A percentile compares a stretch with the other conserved stretches of the same genome.
Evolutionary conservation across 352 stramenopile species (phyloP).

Genomic region (Blastocystis sp.): DNA sequence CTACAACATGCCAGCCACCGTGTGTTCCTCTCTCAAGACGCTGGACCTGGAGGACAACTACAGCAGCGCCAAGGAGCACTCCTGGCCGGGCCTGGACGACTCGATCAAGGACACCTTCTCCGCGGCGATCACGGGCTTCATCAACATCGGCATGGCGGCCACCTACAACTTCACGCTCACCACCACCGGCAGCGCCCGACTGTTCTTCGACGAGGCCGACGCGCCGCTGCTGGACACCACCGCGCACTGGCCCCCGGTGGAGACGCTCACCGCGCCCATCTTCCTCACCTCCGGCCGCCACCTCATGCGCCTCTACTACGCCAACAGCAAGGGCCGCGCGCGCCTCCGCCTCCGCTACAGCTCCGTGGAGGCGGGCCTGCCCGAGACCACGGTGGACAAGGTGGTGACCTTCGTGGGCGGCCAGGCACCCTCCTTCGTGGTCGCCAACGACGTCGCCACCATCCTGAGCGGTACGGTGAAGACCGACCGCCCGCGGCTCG

Average conservation of each 20-base stretch:
- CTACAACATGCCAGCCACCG: not conserved
- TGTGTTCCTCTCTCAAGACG: slow-evolving; percentile 3
- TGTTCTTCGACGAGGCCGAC: slow-evolving; percentile 3
- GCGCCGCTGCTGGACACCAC: not conserved
- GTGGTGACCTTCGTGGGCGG: slow-evolving; percentile 24
- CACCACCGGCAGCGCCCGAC: not conserved
- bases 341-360: not conserved
- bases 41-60: not conserved
- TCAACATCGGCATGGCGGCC: slow-evolving; percentile 1
- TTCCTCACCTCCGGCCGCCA: not conserved
- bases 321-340: not conserved
- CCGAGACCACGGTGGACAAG: not conserved
- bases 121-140: not conserved
- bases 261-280: not conserved
- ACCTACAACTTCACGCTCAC: slow-evolving; percentile 5
- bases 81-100: slow-evolving; percentile 51
- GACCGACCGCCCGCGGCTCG: not conserved
- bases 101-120: not conserved
- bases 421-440: slow-evolving; percentile 10
- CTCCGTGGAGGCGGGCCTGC: not conserved
- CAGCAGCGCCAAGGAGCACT: not conserved
- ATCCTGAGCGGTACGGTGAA: not conserved
- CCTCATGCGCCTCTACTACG: slow-evolving; percentile 2
- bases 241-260: not conserved
- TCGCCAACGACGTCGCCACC: not conserved